phyloP scores from a whole-genome alignment of 116 monocot species.

The Iris pallida region DNA sequence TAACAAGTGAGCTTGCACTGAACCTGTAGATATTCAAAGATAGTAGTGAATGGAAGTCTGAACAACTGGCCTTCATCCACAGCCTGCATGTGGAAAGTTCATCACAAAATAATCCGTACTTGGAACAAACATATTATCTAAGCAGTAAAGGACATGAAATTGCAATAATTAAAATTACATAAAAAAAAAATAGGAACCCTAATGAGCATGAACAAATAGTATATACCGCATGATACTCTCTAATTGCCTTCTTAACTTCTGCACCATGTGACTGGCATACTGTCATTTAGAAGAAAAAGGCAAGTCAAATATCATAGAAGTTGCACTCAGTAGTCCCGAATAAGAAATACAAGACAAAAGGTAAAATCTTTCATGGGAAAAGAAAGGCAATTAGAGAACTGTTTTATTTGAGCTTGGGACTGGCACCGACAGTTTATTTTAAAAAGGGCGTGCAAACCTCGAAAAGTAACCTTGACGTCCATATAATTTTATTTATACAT shows the following conservation, averaged over 20 bases:
- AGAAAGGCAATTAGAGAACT: too few species aligned
- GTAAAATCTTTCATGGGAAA: too few species aligned
- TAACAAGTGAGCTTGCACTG: not conserved
- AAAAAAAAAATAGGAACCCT: not conserved
- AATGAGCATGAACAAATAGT: slow-evolving; percentile 5
- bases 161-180: not conserved
- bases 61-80: slow-evolving; percentile 56
- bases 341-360: too few species aligned
- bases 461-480: too few species aligned
- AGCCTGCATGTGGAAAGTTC: slow-evolving; percentile 49
- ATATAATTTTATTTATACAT: too few species aligned
- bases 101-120: too few species aligned
- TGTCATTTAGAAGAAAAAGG: slow-evolving; percentile 12
- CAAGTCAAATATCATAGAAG: too few species aligned
- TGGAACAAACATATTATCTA: not conserved
- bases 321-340: too few species aligned
- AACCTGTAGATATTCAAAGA: slow-evolving; percentile 99
- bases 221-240: slow-evolving; percentile 64
- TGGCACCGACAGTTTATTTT: too few species aligned
- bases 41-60: slow-evolving; percentile 89
- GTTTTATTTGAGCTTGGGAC: too few species aligned
- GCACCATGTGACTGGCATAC: slow-evolving; percentile 51
- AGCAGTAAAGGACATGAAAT: not conserved
- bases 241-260: slow-evolving; percentile 63
- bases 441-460: too few species aligned